These are phyloP conservation scores for Penicillium fuscoglaucum DNA, from an alignment of 2,329 filamentous ascomycete genomes.

Conservation along the genomic window DNA sequence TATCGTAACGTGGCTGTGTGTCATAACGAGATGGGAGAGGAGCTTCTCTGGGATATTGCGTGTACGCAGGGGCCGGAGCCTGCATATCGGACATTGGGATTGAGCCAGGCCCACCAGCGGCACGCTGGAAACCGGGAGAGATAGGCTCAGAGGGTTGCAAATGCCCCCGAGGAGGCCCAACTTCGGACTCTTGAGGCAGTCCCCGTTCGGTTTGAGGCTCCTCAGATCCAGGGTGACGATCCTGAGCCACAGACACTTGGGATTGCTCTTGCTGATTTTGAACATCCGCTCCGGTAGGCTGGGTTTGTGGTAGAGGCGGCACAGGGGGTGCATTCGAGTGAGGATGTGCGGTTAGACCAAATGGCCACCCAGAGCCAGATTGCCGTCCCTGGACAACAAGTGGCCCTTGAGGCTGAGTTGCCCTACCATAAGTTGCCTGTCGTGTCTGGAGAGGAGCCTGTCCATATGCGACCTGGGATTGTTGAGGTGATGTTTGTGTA, in stretches of 20 bases:
- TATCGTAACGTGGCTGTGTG: constrained; percentile 16
- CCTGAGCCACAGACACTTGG: background rate
- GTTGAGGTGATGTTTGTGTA: background rate
- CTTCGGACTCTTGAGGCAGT: background rate
- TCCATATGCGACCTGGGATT: background rate
- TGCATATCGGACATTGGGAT: constrained; percentile 63
- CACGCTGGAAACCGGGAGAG: constrained; percentile 62
- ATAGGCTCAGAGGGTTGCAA: constrained; percentile 62
- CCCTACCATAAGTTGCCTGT: background rate
- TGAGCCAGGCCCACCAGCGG: constrained; percentile 63
- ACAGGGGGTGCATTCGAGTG: constrained; percentile 1
- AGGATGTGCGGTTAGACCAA: constrained; percentile 4
- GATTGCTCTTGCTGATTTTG: background rate
- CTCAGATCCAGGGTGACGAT: background rate
- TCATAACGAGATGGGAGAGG: constrained; percentile 30
- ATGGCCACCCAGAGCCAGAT: constrained; percentile 10
- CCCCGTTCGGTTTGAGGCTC: background rate
- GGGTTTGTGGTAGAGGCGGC: background rate
- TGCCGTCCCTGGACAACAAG: constrained; percentile 8
- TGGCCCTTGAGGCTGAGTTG: background rate
- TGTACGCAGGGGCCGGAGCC: constrained; percentile 36
- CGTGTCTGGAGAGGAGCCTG: background rate
- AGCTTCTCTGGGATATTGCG: constrained; percentile 31
- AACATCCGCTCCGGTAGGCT: background rate
- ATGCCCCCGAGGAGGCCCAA: constrained; percentile 28